These are phyloP conservation scores for Litchi chinensis DNA, from an alignment of 345 rosid genomes.

Conservation along the genomic window DNA sequence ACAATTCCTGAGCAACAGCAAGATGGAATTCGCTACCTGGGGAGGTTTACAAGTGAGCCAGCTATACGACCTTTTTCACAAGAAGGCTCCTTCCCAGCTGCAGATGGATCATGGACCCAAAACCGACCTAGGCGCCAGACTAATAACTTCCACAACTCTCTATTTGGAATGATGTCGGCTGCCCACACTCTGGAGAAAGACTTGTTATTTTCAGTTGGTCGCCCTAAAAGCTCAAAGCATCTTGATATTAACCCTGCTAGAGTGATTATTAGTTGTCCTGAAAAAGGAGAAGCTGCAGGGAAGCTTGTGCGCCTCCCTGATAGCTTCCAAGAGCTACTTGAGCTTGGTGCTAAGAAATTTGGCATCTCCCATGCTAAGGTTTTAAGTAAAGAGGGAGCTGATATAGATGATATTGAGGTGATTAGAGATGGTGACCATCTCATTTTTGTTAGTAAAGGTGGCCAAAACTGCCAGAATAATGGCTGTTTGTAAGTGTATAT, in stretches of 20 bases:
- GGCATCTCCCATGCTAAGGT: conserved; percentile 54
- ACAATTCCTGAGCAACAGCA: conserved; percentile 55
- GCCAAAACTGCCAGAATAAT: conserved; percentile 6
- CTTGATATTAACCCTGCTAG: conserved; percentile 37
- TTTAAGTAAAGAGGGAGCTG: conserved; percentile 55
- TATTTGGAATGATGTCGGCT: conserved; percentile 73
- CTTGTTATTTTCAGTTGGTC: conserved; percentile 31
- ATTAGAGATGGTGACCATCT: conserved; percentile 89
- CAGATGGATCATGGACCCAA: conserved; percentile 50
- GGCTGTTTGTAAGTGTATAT: neutral
- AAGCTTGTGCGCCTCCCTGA: conserved; percentile 70
- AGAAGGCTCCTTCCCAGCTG: conserved; percentile 28
- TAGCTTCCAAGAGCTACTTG: conserved; percentile 59
- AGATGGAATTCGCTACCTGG: conserved; percentile 45
- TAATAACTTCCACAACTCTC: conserved; percentile 66
- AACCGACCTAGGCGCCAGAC: conserved; percentile 58
- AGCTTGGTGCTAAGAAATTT: conserved; percentile 61
- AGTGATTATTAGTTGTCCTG: conserved; percentile 68
- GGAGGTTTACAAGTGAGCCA: conserved; percentile 78
- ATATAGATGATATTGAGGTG: conserved; percentile 67
- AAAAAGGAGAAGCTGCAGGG: conserved; percentile 45
- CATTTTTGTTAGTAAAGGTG: conserved; percentile 39
- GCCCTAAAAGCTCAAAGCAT: conserved; percentile 2
- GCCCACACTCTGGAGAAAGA: conserved; percentile 50
- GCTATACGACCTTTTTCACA: conserved; percentile 41